Percentiles rank a stretch among this genome's conserved stretches.
These are phyloP conservation scores for Tirmania nivea DNA, from an alignment of 495 filamentous ascomycete species.

Conservation along the genomic window DNA sequence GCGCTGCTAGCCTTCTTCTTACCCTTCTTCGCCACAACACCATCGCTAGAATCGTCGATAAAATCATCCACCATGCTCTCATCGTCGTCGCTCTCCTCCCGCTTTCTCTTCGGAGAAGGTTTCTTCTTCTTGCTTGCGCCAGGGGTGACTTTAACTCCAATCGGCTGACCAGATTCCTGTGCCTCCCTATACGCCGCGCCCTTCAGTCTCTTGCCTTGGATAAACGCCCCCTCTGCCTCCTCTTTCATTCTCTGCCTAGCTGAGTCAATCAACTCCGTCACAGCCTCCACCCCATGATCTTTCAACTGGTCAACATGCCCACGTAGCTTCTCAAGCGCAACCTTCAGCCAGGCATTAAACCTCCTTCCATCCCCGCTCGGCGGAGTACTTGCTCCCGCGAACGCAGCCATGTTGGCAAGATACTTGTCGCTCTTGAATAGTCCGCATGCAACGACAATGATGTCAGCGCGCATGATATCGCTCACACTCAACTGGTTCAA, in stretches of 20 bases:
- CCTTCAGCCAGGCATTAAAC: constrained; percentile 35
- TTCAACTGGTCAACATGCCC: constrained; percentile 21
- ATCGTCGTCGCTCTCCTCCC: not conserved
- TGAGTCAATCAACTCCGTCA: not conserved
- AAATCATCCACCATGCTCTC: not conserved
- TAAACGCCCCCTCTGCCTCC: constrained; percentile 8
- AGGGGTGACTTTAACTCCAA: not conserved
- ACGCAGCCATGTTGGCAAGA: constrained; percentile 26
- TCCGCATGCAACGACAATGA: constrained; percentile 32
- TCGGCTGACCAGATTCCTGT: not conserved
- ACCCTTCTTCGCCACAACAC: constrained; percentile 8
- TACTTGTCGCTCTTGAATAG: constrained; percentile 29
- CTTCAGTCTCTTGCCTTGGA: constrained; percentile 18
- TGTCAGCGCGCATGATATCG: constrained; percentile 29
- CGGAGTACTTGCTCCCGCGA: constrained; percentile 29
- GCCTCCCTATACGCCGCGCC: constrained; percentile 16
- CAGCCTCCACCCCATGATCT: constrained; percentile 8
- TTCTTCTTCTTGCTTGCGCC: not conserved
- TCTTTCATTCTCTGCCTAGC: constrained; percentile 11
- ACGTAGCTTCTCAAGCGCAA: constrained; percentile 23
- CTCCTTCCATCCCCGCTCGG: constrained; percentile 25
- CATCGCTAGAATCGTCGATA: not conserved
- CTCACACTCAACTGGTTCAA: constrained; percentile 24
- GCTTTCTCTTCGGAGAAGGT: constrained; percentile 7
- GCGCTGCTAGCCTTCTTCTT: constrained; percentile 3